Percentiles rank a stretch among this genome's conserved stretches.
Conservation (phyloP, 2,329 filamentous ascomycete genomes). For the Dothistroma pini region DNA sequence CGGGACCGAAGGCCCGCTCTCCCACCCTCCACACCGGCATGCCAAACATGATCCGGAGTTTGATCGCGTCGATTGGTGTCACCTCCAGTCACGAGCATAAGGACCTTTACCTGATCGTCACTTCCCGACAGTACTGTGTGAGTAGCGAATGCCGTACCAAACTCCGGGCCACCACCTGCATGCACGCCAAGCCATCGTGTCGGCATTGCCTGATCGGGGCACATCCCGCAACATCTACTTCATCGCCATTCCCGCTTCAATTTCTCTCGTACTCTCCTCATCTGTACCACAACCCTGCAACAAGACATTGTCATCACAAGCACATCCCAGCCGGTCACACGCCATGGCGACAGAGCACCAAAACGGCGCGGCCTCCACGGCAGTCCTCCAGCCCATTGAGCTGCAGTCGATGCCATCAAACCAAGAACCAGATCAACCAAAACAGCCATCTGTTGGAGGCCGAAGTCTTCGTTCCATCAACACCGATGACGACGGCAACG, state of each 20-base stretch:
- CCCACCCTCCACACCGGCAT: not conserved
- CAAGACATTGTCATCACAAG: not conserved
- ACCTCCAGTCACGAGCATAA: not conserved
- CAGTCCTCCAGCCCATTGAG: constrained; percentile 27
- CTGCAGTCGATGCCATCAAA: constrained; percentile 24
- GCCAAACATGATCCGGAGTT: not conserved
- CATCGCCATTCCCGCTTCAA: not conserved
- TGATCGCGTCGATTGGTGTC: not conserved
- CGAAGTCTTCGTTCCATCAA: constrained; percentile 20
- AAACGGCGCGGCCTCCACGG: constrained; percentile 29
- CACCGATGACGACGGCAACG: constrained; percentile 14
- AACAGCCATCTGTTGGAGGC: constrained; percentile 22
- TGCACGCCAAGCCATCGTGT: not conserved
- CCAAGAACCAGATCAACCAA: constrained; percentile 15
- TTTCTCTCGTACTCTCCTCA: not conserved
- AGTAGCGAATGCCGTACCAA: not conserved
- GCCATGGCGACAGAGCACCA: constrained; percentile 16
- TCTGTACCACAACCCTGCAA: not conserved
- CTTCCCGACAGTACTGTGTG: not conserved
- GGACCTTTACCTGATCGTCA: not conserved
- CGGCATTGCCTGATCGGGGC: constrained; percentile 8
- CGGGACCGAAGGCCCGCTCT: not conserved
- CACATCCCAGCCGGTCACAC: not conserved
- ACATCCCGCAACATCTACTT: constrained; percentile 8
- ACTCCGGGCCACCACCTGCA: not conserved